phyloP scores from a whole-genome alignment of 352 stramenopile genomes.

The Globisporangium carolinianum region DNA sequence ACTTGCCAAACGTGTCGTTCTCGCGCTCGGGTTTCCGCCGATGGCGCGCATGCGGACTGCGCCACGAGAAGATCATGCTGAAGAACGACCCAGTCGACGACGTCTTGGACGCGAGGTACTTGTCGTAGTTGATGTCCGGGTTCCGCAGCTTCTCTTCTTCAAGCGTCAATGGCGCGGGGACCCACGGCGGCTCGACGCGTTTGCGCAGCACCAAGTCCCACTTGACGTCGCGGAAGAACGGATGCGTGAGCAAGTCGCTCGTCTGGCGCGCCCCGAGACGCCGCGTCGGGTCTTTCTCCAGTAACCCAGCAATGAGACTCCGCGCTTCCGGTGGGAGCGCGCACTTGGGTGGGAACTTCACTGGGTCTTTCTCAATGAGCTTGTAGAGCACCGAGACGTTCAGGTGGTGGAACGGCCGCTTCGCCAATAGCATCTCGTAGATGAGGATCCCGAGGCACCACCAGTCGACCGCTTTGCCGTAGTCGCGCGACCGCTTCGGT shows the following conservation, averaged over 20 bases:
- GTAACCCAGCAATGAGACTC: slow-evolving; percentile 62
- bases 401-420: slow-evolving; percentile 87
- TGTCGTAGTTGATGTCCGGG: slow-evolving; percentile 82
- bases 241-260: slow-evolving; percentile 76
- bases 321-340: slow-evolving; percentile 60
- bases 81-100: slow-evolving; percentile 75
- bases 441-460: slow-evolving; percentile 87
- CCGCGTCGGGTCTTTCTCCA: slow-evolving; percentile 82
- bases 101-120: slow-evolving; percentile 78
- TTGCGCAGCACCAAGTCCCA: slow-evolving; percentile 83
- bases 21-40: slow-evolving; percentile 46
- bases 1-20: slow-evolving; percentile 79
- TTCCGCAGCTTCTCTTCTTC: slow-evolving; percentile 72
- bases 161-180: slow-evolving; percentile 57
- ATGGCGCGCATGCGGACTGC: slow-evolving; percentile 42
- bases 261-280: slow-evolving; percentile 76
- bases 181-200: slow-evolving; percentile 69
- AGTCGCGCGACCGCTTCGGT: slow-evolving; percentile 77
- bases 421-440: slow-evolving; percentile 90
- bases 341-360: slow-evolving; percentile 82
- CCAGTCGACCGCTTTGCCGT: slow-evolving; percentile 84
- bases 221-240: slow-evolving; percentile 74
- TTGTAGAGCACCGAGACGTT: slow-evolving; percentile 90
- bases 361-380: slow-evolving; percentile 82
- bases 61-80: slow-evolving; percentile 78